Evolutionary conservation across 2,329 filamentous ascomycete genomes (phyloP), one percentile per base, ranked within the genome.

Genomic region (Phialocephala subalpina): DNA sequence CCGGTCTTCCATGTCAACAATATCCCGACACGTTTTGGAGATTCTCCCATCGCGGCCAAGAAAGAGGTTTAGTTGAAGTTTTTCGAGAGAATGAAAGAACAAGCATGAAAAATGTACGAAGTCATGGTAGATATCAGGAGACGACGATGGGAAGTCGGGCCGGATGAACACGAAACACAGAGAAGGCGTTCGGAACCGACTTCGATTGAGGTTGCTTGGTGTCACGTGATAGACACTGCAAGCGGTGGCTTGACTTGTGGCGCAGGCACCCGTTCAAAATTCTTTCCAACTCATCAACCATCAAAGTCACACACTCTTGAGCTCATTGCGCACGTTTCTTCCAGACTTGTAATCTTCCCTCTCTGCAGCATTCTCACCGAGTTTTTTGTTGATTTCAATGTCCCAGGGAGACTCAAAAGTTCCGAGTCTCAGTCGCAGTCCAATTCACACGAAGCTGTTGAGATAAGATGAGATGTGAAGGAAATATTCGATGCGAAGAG

Each of bases 1-100:
- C 29, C 60, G 63, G 42, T 64, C 58, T 55, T 70, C 68, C 67
- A 71, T 71, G 33, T 58, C 58, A 59, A 63, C n/a, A 47, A 65
- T 33, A 33, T 45, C 36, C 60, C 38, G 35, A 55, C 20, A 20
- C 18, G 36, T 22, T 40, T 25, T 20, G 22, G 57, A 52, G 25
- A 29, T 40, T 42, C 42, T 62, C 33, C 60, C 64, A 64, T 62
- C 49, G 36, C 57, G 55, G 20, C 45, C n/a, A 25, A 53, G 49
- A 12, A 53, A 12, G 11, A 29, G 1, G 27, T 20, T 29, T 7
- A 18, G 49, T 33, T 33, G 27, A 33, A 61, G 42, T 52, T 18
- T 27, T 22, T 16, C 33, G 29, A 27, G 3, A 11, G 29, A 14
- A 27, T 7, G 29, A 27, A n/a, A n/a, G 49, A 53, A 6, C 7